Percentiles rank a stretch among this genome's conserved stretches.
phyloP scores from a whole-genome alignment of 2,329 filamentous ascomycete species.

The Hysterium pulicare region DNA sequence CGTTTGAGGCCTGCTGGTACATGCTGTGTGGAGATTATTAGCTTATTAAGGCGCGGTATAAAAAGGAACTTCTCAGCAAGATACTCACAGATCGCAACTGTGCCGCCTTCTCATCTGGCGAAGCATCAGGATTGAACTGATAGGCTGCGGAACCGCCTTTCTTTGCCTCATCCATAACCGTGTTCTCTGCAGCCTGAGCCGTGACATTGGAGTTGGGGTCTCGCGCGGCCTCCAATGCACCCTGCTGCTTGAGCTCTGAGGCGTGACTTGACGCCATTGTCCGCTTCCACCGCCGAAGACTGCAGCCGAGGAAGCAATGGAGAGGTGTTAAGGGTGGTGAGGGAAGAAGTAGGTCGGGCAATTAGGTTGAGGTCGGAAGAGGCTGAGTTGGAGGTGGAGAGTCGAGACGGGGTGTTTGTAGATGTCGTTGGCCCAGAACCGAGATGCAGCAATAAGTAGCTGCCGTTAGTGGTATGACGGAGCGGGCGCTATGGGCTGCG shows the following conservation, averaged over 20 bases:
- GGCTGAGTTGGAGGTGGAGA: not conserved
- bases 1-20: constrained; percentile 64
- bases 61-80: constrained; percentile 3
- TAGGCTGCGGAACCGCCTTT: constrained; percentile 78
- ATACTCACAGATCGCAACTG: constrained; percentile 70
- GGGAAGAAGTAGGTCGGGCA: not conserved
- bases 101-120: constrained; percentile 76
- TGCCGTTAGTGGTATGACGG: constrained; percentile 1
- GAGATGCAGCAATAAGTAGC: too few relatives aligned
- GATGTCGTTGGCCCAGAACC: not conserved
- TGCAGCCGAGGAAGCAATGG: not conserved
- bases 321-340: not conserved
- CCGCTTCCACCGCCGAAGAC: not conserved
- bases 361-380: not conserved
- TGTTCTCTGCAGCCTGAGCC: constrained; percentile 67
- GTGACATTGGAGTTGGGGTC: constrained; percentile 67
- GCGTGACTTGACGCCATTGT: constrained; percentile 32
- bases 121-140: constrained; percentile 83
- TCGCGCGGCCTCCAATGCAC: constrained; percentile 70
- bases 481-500: not conserved
- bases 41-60: constrained; percentile 3
- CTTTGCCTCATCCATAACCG: constrained; percentile 72
- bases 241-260: constrained; percentile 76
- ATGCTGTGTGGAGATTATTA: constrained; percentile 43
- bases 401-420: not conserved